Evolutionary conservation across 768 basidiomycete genomes (phyloP), one percentile per base, ranked within the genome.

Genomic region (Agrocybe chaxingu): DNA sequence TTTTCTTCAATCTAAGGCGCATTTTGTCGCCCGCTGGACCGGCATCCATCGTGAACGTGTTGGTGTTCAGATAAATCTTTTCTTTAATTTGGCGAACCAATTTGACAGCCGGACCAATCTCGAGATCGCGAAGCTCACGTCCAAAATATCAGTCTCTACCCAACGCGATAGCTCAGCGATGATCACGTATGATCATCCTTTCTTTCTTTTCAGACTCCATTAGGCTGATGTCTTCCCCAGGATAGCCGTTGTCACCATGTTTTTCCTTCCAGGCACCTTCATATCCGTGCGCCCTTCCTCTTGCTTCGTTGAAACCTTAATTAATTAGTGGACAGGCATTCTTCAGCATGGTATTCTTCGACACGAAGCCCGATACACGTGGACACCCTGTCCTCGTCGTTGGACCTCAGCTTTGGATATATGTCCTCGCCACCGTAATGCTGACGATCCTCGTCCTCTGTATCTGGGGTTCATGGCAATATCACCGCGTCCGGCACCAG

Each of bases 91-190:
- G 18, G 19, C 36, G 3, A 37, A 35, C 12, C 46, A 47, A 31
- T 7, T 37, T 19, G 36, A 47, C 18, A 47, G 34, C 18, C 31
- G 18, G 30, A 39, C 36, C 13, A 47, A 47, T 29, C 18, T 47
- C 36, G 46, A 47, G 6, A 47, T 47, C 36, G 46, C 46, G 11
- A 19, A 31, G 37, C 46, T 47, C 6, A 38, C 46, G 7, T 24
- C 46, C 12, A 37, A 18, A 8, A 47, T 47, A 19, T 35, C 46
- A n/a, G 29, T 47, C 9, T 35, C 36, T 10, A 37, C 46, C 19
- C 46, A 47, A 31, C 35, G 39, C 7, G 46, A 47, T 38, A 47
- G 37, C 37, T 47, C 46, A 9, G 37, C 46, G 12, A 47, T 47
- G 46, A 47, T 47, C 11, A 47, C 46, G 46, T 47, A 6, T 4